Conservation (phyloP, 2,329 filamentous ascomycete genomes). For the Aspergillus costaricaensis region DNA sequence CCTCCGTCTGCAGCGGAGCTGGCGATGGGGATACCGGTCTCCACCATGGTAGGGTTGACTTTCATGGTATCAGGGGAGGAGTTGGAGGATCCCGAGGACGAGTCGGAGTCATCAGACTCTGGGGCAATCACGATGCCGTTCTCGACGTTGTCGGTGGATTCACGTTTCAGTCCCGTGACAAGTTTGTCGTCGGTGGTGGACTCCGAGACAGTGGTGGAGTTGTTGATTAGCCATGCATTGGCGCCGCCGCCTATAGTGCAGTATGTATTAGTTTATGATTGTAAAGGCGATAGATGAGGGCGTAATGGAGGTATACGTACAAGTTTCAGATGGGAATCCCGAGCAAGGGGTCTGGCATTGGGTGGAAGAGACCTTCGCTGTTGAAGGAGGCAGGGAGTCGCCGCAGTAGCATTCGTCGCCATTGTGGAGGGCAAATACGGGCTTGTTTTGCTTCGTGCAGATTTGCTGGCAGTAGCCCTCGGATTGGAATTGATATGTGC, state of each 20-base stretch:
- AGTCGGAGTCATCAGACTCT: conserved; percentile 13
- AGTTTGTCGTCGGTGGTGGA: neutral
- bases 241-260: conserved; percentile 9
- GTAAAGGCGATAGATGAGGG: too few relatives aligned
- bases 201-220: conserved; percentile 5
- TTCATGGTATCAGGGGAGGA: conserved; percentile 11
- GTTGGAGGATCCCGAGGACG: conserved; percentile 14
- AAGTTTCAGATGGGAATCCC: conserved; percentile 23
- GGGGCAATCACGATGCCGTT: conserved; percentile 6
- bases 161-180: neutral
- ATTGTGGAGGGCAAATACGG: conserved; percentile 21
- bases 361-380: conserved; percentile 19
- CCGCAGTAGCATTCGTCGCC: conserved; percentile 27
- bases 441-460: conserved; percentile 17
- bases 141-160: neutral
- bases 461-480: conserved; percentile 16
- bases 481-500: conserved; percentile 8
- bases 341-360: conserved; percentile 25
- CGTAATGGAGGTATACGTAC: conserved; percentile 19
- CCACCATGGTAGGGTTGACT: conserved; percentile 18
- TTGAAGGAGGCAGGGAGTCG: conserved; percentile 19
- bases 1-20: neutral
- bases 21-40: conserved; percentile 15
- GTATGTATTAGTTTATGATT: neutral
- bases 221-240: conserved; percentile 20